phyloP scores from a whole-genome alignment of 148 eudicot genomes.

The Drosera capensis region DNA sequence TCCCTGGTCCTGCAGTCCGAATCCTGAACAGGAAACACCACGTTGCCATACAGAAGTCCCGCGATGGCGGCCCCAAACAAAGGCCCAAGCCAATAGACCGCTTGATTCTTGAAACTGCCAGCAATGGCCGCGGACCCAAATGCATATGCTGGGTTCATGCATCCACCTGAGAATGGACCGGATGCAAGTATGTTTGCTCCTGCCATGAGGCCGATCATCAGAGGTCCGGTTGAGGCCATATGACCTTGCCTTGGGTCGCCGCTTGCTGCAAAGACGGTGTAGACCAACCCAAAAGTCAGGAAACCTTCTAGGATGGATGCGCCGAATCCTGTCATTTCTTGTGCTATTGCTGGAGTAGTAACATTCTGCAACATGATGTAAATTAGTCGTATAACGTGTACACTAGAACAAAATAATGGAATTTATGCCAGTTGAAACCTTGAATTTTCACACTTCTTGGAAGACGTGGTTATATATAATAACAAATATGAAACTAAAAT shows the following conservation, averaged over 20 bases:
- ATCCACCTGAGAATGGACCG: slow-evolving; percentile 79
- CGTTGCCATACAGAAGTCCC: slow-evolving; percentile 58
- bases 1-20: too few relatives aligned
- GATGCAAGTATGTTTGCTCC: slow-evolving; percentile 73
- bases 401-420: not conserved
- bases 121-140: slow-evolving; percentile 58
- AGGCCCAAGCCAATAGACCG: slow-evolving; percentile 89
- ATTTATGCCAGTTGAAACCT: not conserved
- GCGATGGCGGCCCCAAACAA: slow-evolving; percentile 59
- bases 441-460: not conserved
- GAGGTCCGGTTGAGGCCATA: slow-evolving; percentile 41
- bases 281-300: slow-evolving; percentile 69
- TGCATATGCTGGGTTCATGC: slow-evolving; percentile 75
- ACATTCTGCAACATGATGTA: slow-evolving; percentile 33
- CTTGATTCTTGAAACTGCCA: slow-evolving; percentile 74
- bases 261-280: slow-evolving; percentile 39
- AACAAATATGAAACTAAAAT: not conserved
- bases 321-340: slow-evolving; percentile 85
- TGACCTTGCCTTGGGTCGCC: slow-evolving; percentile 57
- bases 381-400: not conserved
- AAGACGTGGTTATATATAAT: not conserved
- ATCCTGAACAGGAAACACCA: slow-evolving; percentile 42
- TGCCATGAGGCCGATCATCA: slow-evolving; percentile 44
- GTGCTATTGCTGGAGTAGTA: slow-evolving; percentile 36
- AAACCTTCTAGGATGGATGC: slow-evolving; percentile 66